Evolutionary conservation across 805 yeast genomes (phyloP).

Genomic region (Ogataea methanolica): DNA sequence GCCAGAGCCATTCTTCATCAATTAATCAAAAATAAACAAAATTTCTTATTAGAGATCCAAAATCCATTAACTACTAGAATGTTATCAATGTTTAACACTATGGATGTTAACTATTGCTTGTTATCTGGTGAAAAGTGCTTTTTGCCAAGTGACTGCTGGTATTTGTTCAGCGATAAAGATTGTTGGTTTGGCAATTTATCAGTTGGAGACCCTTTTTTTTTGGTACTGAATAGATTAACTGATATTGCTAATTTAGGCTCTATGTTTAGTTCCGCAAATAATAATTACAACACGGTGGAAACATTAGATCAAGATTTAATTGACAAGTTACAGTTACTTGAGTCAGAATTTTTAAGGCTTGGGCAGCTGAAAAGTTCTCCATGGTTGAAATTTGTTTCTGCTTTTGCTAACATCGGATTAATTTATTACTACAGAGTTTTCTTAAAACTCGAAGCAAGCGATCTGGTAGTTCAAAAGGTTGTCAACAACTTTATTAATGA

Average conservation of each 20-base stretch:
- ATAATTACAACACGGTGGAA: neutral
- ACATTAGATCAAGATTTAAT: neutral
- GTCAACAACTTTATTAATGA: conserved; percentile 12
- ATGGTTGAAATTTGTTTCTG: conserved; percentile 20
- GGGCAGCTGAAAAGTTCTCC: conserved; percentile 1
- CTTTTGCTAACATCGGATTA: conserved; percentile 22
- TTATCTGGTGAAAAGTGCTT: conserved; percentile 20
- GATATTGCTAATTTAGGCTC: conserved; percentile 10
- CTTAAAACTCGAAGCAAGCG: conserved; percentile 3
- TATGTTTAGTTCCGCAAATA: too few species aligned
- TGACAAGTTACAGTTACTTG: neutral
- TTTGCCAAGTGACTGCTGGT: conserved; percentile 18
- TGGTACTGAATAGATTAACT: conserved; percentile 23
- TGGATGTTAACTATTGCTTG: conserved; percentile 24
- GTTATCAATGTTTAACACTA: conserved; percentile 24
- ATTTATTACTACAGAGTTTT: conserved; percentile 20
- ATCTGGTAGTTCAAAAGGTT: conserved; percentile 10
- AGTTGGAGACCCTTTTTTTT: conserved; percentile 27
- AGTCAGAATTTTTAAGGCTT: neutral
- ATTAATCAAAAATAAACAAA: conserved; percentile 8
- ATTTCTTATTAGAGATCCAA: conserved; percentile 6
- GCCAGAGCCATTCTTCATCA: conserved; percentile 21
- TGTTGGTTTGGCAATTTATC: conserved; percentile 27
- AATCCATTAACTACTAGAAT: conserved; percentile 14
- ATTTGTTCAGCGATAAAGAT: conserved; percentile 15